Conservation (phyloP, 768 basidiomycete species). For the Amylocystis lapponica region DNA sequence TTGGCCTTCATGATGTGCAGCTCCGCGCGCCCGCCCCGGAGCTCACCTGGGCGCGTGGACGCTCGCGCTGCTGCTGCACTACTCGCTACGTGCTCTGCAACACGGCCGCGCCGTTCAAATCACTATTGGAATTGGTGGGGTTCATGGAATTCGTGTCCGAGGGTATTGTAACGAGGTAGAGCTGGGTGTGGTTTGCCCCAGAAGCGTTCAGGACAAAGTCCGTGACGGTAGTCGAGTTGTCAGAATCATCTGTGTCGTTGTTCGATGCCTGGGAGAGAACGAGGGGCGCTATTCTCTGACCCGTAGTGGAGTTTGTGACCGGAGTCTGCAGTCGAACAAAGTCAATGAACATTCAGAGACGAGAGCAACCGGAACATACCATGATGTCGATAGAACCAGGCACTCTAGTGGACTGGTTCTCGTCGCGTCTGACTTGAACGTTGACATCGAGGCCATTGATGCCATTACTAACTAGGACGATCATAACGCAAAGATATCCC, state of each 20-base stretch:
- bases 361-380: constrained; percentile 26
- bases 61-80: too few relatives aligned
- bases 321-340: constrained; percentile 26
- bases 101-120: too few relatives aligned
- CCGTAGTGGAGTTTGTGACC: constrained; percentile 24
- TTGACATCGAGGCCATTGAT: too few relatives aligned
- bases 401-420: constrained; percentile 14
- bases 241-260: constrained; percentile 15
- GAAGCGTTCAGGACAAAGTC: constrained; percentile 28
- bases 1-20: too few relatives aligned
- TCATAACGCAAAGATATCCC: too few relatives aligned
- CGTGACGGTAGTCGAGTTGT: constrained; percentile 1
- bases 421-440: constrained; percentile 8
- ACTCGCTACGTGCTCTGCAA: too few relatives aligned
- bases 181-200: constrained; percentile 17
- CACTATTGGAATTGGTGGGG: constrained; percentile 15
- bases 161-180: constrained; percentile 18
- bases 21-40: too few relatives aligned
- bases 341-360: constrained; percentile 4
- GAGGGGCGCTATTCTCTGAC: constrained; percentile 33
- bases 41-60: too few relatives aligned
- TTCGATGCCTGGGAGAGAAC: constrained; percentile 24
- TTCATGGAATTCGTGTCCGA: constrained; percentile 19
- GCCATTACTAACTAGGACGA: too few relatives aligned
- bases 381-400: constrained; percentile 44